These are phyloP conservation scores for Lentinula sp. DNA, from an alignment of 768 basidiomycete species.

Conservation along the genomic window DNA sequence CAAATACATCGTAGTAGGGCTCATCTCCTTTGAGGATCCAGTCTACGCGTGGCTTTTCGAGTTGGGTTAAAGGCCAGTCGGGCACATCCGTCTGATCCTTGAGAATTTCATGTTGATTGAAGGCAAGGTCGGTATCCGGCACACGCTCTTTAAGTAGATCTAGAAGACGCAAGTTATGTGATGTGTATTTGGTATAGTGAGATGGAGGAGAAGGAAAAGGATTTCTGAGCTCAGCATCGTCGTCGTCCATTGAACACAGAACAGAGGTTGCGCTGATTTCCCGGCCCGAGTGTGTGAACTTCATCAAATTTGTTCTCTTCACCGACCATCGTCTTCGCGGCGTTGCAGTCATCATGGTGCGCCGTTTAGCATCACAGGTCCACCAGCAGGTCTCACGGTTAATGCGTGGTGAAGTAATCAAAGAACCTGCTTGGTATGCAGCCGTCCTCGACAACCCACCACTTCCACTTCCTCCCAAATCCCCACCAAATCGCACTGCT, in stretches of 20 bases:
- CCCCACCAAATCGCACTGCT: constrained; percentile 49
- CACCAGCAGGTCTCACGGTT: constrained; percentile 84
- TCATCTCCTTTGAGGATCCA: constrained; percentile 85
- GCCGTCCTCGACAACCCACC: constrained; percentile 88
- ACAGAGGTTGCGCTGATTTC: neutral
- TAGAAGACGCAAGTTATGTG: constrained; percentile 67
- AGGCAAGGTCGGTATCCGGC: constrained; percentile 30
- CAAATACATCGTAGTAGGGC: constrained; percentile 71
- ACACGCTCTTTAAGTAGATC: constrained; percentile 52
- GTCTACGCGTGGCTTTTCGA: constrained; percentile 85
- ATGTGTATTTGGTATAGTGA: constrained; percentile 73
- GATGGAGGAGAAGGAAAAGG: constrained; percentile 89
- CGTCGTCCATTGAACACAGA: constrained; percentile 48
- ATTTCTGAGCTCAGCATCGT: constrained; percentile 73
- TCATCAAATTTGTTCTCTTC: neutral
- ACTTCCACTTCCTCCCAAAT: constrained; percentile 74
- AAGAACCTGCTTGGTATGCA: constrained; percentile 73
- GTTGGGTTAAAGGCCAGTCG: constrained; percentile 66
- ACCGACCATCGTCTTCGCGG: neutral
- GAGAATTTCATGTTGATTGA: constrained; percentile 57
- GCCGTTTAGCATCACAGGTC: constrained; percentile 80
- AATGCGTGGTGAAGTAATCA: constrained; percentile 57
- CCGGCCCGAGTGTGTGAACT: neutral
- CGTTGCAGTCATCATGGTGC: constrained; percentile 46
- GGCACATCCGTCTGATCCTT: constrained; percentile 71